Base-by-base conservation (phyloP, 1,284 basidiomycete species). In the Xerocomus nothofagi region DNA sequence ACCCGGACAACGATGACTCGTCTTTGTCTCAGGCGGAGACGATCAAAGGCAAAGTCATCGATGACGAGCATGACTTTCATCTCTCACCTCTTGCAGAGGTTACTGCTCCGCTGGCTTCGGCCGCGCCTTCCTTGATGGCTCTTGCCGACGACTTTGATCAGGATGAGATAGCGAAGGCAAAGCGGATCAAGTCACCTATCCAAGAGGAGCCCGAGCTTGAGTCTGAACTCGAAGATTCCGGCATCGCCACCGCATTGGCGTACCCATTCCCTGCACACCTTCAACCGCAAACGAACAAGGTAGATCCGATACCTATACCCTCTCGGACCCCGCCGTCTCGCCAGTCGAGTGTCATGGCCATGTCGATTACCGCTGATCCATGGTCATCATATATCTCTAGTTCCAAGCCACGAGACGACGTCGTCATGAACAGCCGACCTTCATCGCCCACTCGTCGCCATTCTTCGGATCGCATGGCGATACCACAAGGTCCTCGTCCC, bases 1-100 rank as follows among this genome's bases (percentile, higher is more conserved):
- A 41, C 30, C 57, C 61, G 8, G 48, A 60, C 20, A 58, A 39
- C 31, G 56, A 58, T 7, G 67, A 71, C 27, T 51, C 39, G 42
- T 14, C 58, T 4, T 46, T 64, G 47, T 54, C 60, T 39, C 50
- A 61, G 31, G 48, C 59, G 23, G 61, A 62, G 39, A 55, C 30
- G 9, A n/a, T 37, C 45, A 62, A 65, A 51, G 53, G 59, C 46
- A 68, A 63, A 58, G 53, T 62, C 46, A 50, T 65, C 30, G 50
- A 60, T 18, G 64, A 68, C 15, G 69, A 68, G 21, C 57, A 59
- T 44, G 58, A 69, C 31, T 68, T 75, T 51, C 67, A 65, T 46
- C 66, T 74, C 6, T 74, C 73, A 4, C 73, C 73, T 42, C 66
- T 75, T 9, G 56, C 63, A 38, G 65, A 69, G 26, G 55, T 69